These are phyloP conservation scores for Kwoniella newhampshirensis DNA, from an alignment of 768 basidiomycete genomes.

Conservation along the genomic window DNA sequence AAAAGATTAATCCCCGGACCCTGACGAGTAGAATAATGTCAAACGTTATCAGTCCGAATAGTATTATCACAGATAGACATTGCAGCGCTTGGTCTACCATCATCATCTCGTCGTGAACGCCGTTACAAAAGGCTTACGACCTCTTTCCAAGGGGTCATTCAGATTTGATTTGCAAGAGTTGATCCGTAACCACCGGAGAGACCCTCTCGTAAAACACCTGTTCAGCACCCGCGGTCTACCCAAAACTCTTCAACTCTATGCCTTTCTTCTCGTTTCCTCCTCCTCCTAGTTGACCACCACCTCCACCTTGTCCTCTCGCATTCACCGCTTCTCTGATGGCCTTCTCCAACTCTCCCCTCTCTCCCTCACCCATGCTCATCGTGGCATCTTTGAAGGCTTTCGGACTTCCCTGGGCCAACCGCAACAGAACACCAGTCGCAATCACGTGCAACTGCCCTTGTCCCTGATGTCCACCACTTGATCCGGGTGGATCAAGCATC, in stretches of 20 bases:
- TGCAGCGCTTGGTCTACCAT: too few relatives aligned
- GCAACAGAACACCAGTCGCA: constrained; percentile 67
- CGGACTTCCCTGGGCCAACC: constrained; percentile 70
- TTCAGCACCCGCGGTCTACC: too few relatives aligned
- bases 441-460: constrained; percentile 58
- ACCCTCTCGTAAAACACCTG: too few relatives aligned
- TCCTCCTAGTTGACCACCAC: background rate
- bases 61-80: too few relatives aligned
- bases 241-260: constrained; percentile 46
- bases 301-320: background rate
- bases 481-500: constrained; percentile 62
- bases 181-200: background rate
- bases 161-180: too few relatives aligned
- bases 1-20: too few relatives aligned
- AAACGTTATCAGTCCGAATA: too few relatives aligned
- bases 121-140: too few relatives aligned
- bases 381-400: constrained; percentile 82
- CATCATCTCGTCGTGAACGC: too few relatives aligned
- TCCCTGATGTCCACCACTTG: constrained; percentile 39
- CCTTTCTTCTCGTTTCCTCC: constrained; percentile 35
- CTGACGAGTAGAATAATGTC: too few relatives aligned
- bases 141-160: too few relatives aligned
- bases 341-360: constrained; percentile 67
- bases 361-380: constrained; percentile 62
- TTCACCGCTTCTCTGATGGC: constrained; percentile 72